phyloP scores from a whole-genome alignment of 1,284 basidiomycete species.

The Ustilago nuda region DNA sequence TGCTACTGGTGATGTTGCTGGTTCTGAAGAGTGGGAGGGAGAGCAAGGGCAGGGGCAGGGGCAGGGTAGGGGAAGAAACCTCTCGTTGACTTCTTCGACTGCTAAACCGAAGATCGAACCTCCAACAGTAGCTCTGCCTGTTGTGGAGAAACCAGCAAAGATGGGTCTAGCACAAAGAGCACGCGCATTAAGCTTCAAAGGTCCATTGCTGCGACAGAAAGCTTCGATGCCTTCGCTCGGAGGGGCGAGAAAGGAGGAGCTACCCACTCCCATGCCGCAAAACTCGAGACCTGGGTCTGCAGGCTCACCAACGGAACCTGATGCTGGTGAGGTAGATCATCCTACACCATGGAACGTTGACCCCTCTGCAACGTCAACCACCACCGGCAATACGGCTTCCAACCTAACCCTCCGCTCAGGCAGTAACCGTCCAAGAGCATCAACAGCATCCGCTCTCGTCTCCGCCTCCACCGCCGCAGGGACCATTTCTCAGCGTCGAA shows the following conservation, averaged over 20 bases:
- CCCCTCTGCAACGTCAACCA: background rate
- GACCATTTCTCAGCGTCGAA: slow-evolving; percentile 57
- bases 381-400: slow-evolving; percentile 1
- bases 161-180: slow-evolving; percentile 45
- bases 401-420: slow-evolving; percentile 12
- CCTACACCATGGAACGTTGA: slow-evolving; percentile 32
- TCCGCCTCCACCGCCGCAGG: slow-evolving; percentile 33
- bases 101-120: slow-evolving; percentile 6
- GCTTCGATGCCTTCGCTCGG: slow-evolving; percentile 42
- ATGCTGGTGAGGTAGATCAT: slow-evolving; percentile 13
- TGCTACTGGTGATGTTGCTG: slow-evolving; percentile 24
- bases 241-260: slow-evolving; percentile 29
- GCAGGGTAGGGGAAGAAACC: slow-evolving; percentile 4
- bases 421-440: slow-evolving; percentile 35
- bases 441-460: slow-evolving; percentile 39
- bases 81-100: slow-evolving; percentile 9
- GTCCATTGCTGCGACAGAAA: slow-evolving; percentile 37
- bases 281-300: slow-evolving; percentile 18
- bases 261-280: slow-evolving; percentile 2
- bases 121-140: background rate
- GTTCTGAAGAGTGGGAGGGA: slow-evolving; percentile 2
- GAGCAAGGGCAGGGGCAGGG: background rate
- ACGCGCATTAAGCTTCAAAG: slow-evolving; percentile 44
- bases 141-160: slow-evolving; percentile 27
- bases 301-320: slow-evolving; percentile 7